Evolutionary conservation across 768 basidiomycete species (phyloP).

Genomic region (Suillus americanus): DNA sequence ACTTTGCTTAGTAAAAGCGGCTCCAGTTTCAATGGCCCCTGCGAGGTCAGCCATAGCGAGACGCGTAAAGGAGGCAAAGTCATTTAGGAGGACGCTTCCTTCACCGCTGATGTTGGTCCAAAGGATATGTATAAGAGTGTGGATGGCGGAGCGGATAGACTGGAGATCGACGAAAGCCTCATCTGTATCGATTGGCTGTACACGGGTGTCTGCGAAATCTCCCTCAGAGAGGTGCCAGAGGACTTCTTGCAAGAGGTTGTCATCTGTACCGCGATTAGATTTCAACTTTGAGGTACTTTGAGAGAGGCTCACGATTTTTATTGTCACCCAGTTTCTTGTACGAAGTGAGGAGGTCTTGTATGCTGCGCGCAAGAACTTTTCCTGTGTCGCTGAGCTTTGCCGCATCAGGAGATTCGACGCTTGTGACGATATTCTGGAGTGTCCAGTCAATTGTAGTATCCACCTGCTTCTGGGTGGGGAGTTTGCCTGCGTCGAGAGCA

Average conservation of each 20-base stretch:
- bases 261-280: constrained; percentile 39
- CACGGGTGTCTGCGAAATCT: constrained; percentile 42
- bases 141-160: constrained; percentile 49
- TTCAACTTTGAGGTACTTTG: background rate
- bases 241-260: constrained; percentile 63
- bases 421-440: constrained; percentile 47
- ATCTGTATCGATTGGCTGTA: constrained; percentile 39
- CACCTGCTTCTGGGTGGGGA: constrained; percentile 62
- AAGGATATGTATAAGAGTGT: constrained; percentile 48
- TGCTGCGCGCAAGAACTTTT: constrained; percentile 44
- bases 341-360: constrained; percentile 54
- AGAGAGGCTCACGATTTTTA: constrained; percentile 53
- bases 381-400: constrained; percentile 57
- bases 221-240: constrained; percentile 64
- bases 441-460: constrained; percentile 54
- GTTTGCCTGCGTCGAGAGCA: constrained; percentile 69
- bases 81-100: constrained; percentile 51
- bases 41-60: constrained; percentile 67
- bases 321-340: constrained; percentile 52
- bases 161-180: constrained; percentile 50
- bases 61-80: constrained; percentile 65
- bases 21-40: constrained; percentile 54
- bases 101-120: constrained; percentile 56
- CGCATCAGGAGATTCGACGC: constrained; percentile 38
- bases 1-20: constrained; percentile 48